Percentiles rank a stretch among this genome's conserved stretches.
phyloP scores from a whole-genome alignment of 2,329 filamentous ascomycete species.

The Botrytis galanthina region DNA sequence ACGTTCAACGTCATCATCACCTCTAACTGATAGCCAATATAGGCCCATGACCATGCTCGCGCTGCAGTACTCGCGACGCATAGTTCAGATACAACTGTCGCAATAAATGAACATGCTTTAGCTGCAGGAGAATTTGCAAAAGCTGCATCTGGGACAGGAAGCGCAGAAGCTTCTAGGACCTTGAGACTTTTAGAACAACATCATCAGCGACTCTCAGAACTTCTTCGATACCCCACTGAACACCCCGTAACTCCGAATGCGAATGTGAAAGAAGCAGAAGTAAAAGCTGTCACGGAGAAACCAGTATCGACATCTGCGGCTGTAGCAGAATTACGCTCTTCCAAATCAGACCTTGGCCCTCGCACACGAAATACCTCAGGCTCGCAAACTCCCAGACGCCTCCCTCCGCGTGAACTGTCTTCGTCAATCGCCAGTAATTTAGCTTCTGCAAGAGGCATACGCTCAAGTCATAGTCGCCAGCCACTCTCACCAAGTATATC shows the following conservation, averaged over 20 bases:
- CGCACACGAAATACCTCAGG: conserved; percentile 32
- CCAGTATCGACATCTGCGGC: conserved; percentile 36
- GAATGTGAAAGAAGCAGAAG: conserved; percentile 32
- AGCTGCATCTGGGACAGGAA: conserved; percentile 69
- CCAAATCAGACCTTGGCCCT: conserved; percentile 36
- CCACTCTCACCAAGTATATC: conserved; percentile 71
- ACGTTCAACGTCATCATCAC: conserved; percentile 25
- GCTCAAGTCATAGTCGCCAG: conserved; percentile 60
- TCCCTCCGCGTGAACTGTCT: conserved; percentile 63
- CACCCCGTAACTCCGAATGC: conserved; percentile 30
- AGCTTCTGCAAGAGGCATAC: conserved; percentile 80
- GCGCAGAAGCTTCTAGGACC: conserved; percentile 74
- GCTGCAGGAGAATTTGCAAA: conserved; percentile 87
- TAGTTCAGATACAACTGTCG: conserved; percentile 70
- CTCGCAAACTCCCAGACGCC: conserved; percentile 38
- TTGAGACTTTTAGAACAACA: conserved; percentile 83
- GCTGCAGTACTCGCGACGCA: conserved; percentile 74
- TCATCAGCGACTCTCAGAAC: conserved; percentile 77
- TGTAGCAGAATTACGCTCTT: conserved; percentile 37
- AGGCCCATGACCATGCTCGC: conserved; percentile 87
- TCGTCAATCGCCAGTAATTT: conserved; percentile 88
- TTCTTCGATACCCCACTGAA: conserved; percentile 65
- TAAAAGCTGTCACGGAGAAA: conserved; percentile 34
- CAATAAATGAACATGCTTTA: conserved; percentile 81
- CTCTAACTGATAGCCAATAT: conserved; percentile 16